Conservation (phyloP, 148 eudicot genomes). For the Camellia lanceoleosa region DNA sequence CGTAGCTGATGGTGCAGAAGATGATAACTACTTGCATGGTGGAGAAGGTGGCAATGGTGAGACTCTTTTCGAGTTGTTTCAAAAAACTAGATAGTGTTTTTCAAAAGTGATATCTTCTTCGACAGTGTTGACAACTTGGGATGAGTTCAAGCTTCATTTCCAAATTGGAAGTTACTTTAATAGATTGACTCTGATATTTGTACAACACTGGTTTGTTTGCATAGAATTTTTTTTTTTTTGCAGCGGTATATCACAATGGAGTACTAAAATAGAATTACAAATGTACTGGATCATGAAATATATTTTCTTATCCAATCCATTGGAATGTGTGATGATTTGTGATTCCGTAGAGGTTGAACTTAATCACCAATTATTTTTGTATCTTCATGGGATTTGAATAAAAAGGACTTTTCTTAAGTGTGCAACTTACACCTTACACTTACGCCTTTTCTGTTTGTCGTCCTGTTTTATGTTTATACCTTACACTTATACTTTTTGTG, state of each 20-base stretch:
- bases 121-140: background rate
- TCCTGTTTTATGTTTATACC: too few species aligned
- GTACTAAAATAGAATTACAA: background rate
- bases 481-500: too few species aligned
- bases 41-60: conserved; percentile 27
- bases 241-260: background rate
- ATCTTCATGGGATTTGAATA: too few species aligned
- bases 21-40: conserved; percentile 6
- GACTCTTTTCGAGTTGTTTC: conserved; percentile 62
- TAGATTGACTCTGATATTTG: background rate
- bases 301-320: too few species aligned
- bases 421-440: too few species aligned
- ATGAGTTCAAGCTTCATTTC: background rate
- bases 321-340: too few species aligned
- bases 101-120: background rate
- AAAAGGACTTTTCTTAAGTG: too few species aligned
- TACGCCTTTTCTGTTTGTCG: too few species aligned
- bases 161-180: background rate
- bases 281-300: background rate
- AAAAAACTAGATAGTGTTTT: conserved; percentile 30
- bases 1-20: conserved; percentile 17
- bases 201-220: background rate
- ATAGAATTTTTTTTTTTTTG: background rate
- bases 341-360: too few species aligned
- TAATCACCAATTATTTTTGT: too few species aligned